Evolutionary conservation across 2,329 filamentous ascomycete species (phyloP).

Genomic region (Fusarium piperis): DNA sequence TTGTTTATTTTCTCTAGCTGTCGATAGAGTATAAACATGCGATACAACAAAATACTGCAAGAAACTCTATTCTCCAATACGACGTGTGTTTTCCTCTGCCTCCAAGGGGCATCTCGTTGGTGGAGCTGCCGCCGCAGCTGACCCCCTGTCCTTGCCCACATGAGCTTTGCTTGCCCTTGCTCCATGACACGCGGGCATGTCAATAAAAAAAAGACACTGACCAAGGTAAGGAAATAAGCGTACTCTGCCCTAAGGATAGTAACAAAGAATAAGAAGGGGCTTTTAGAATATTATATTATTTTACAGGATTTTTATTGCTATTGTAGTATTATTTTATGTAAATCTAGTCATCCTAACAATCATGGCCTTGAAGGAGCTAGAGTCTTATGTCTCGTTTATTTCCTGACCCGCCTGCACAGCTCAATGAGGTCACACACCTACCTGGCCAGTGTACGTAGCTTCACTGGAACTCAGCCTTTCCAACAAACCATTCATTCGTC

Average conservation of each 20-base stretch:
- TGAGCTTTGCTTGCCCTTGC: conserved; percentile 1
- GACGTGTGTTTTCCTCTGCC: neutral
- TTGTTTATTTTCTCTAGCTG: neutral
- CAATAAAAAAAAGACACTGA: neutral
- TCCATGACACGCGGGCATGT: neutral
- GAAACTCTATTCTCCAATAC: neutral
- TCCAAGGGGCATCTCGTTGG: neutral
- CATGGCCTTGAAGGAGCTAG: neutral
- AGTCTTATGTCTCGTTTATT: neutral
- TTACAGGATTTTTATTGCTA: too few species aligned
- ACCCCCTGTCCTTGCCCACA: neutral
- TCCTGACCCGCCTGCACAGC: neutral
- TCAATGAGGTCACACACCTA: conserved; percentile 8
- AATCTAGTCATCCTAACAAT: neutral
- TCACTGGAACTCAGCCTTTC: neutral
- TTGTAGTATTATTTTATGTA: neutral
- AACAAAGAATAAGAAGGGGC: neutral
- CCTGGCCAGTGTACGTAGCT: conserved; percentile 4
- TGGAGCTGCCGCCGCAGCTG: neutral
- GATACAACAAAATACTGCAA: neutral
- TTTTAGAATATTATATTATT: neutral
- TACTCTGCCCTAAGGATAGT: neutral
- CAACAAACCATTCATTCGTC: neutral
- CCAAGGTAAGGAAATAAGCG: neutral
- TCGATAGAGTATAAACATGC: neutral